These are phyloP conservation scores for Hansfordia pulvinata DNA, from an alignment of 2,329 filamentous ascomycete genomes.

Conservation along the genomic window DNA sequence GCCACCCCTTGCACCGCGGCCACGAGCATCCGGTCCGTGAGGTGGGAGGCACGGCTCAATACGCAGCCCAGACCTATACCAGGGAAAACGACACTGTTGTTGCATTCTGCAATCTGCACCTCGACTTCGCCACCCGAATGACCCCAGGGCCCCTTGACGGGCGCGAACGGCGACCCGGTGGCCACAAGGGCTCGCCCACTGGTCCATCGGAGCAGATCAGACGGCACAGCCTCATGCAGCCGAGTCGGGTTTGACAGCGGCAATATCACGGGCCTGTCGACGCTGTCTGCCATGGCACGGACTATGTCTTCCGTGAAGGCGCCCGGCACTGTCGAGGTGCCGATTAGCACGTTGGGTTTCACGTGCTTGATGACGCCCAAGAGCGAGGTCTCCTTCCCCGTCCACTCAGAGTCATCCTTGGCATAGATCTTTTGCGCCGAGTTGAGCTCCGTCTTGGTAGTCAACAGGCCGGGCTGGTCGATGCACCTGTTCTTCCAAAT, in stretches of 20 bases:
- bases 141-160: constrained; percentile 49
- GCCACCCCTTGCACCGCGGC: constrained; percentile 65
- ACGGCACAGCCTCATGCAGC: constrained; percentile 68
- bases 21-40: constrained; percentile 71
- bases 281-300: constrained; percentile 60
- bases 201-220: constrained; percentile 68
- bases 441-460: constrained; percentile 49
- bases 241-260: constrained; percentile 77
- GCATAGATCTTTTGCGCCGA: constrained; percentile 55
- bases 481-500: constrained; percentile 65
- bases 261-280: constrained; percentile 62
- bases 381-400: constrained; percentile 41
- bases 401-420: constrained; percentile 50
- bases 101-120: constrained; percentile 60
- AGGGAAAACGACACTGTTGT: constrained; percentile 77
- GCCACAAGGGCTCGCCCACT: constrained; percentile 65
- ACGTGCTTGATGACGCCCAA: constrained; percentile 55
- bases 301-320: constrained; percentile 66
- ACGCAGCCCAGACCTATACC: constrained; percentile 74
- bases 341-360: constrained; percentile 70
- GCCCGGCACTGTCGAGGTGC: constrained; percentile 66
- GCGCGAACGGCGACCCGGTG: constrained; percentile 70
- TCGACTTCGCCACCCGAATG: constrained; percentile 26
- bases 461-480: constrained; percentile 67
- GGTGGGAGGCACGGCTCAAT: constrained; percentile 48